Percentiles rank a stretch among this genome's conserved stretches.
Evolutionary conservation across 2,329 filamentous ascomycete genomes (phyloP).

Genomic region (Didymella pomorum): DNA sequence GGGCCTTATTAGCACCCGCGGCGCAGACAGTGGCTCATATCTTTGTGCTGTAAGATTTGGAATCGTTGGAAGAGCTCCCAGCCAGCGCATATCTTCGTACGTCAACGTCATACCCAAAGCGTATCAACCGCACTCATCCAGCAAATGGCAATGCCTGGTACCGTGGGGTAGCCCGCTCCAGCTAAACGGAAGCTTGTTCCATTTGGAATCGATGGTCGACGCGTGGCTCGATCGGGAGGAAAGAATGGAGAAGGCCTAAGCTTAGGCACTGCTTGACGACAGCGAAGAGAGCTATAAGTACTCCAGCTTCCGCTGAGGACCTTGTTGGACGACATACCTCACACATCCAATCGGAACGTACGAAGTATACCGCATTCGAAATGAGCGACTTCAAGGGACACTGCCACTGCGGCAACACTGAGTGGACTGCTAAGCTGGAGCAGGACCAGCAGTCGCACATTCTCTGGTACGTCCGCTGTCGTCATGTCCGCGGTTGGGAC

Average conservation of each 20-base stretch:
- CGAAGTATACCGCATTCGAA: slow-evolving; percentile 30
- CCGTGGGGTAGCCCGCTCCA: not conserved
- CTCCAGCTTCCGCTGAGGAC: slow-evolving; percentile 5
- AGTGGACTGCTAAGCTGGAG: slow-evolving; percentile 61
- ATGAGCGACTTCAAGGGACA: slow-evolving; percentile 54
- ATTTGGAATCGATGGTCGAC: slow-evolving; percentile 9
- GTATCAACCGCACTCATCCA: not conserved
- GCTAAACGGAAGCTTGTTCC: not conserved
- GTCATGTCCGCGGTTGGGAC: not conserved
- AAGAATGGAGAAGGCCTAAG: slow-evolving; percentile 1
- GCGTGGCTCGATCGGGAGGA: not conserved
- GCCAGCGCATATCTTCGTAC: not conserved
- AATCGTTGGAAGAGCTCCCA: not conserved
- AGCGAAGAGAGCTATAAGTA: slow-evolving; percentile 17
- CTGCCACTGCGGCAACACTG: slow-evolving; percentile 64
- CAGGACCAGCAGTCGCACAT: slow-evolving; percentile 56
- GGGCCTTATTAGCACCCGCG: not conserved
- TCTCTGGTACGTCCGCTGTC: slow-evolving; percentile 52
- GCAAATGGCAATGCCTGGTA: slow-evolving; percentile 6
- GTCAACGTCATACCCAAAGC: slow-evolving; percentile 13
- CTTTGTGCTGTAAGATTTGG: slow-evolving; percentile 2
- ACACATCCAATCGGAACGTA: not conserved
- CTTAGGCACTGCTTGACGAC: not conserved
- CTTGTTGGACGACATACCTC: slow-evolving; percentile 5
- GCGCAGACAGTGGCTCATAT: not conserved